Conservation (phyloP, 2,329 filamentous ascomycete species). For the Alternaria conjuncta region DNA sequence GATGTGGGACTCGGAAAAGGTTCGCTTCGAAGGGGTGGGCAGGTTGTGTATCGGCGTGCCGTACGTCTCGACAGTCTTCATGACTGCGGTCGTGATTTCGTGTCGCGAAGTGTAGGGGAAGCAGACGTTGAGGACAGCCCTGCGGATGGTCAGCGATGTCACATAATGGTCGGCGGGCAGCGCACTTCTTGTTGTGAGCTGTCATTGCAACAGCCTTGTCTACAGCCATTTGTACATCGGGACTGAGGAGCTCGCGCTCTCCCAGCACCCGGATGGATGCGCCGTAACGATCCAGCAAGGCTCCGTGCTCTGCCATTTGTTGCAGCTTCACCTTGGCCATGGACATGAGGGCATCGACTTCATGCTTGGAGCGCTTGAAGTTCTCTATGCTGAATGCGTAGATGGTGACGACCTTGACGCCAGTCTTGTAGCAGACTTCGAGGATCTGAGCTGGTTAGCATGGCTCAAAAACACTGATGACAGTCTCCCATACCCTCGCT, state of each 20-base stretch:
- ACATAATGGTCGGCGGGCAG: neutral
- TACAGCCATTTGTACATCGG: constrained; percentile 87
- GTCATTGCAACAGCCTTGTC: constrained; percentile 87
- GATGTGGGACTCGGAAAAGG: constrained; percentile 88
- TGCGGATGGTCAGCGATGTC: constrained; percentile 29
- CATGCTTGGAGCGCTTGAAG: constrained; percentile 95
- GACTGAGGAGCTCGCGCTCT: constrained; percentile 80
- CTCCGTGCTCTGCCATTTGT: constrained; percentile 90
- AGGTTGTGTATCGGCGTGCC: constrained; percentile 69
- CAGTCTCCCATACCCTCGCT: constrained; percentile 68
- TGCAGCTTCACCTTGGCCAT: constrained; percentile 95
- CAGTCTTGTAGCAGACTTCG: constrained; percentile 97
- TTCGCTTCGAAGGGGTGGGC: constrained; percentile 62
- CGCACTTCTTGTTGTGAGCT: constrained; percentile 79
- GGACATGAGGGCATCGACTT: constrained; percentile 96
- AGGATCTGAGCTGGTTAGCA: constrained; percentile 65
- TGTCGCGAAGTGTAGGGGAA: constrained; percentile 97
- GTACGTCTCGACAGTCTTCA: constrained; percentile 86
- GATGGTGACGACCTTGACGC: constrained; percentile 94
- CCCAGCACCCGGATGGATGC: constrained; percentile 86
- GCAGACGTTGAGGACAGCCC: constrained; percentile 85
- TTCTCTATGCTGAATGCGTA: constrained; percentile 99
- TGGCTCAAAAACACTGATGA: constrained; percentile 39
- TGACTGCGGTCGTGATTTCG: constrained; percentile 90
- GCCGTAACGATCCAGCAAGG: constrained; percentile 90